Base-by-base conservation (phyloP, 1,284 basidiomycete species). In the Puccinia horiana region DNA sequence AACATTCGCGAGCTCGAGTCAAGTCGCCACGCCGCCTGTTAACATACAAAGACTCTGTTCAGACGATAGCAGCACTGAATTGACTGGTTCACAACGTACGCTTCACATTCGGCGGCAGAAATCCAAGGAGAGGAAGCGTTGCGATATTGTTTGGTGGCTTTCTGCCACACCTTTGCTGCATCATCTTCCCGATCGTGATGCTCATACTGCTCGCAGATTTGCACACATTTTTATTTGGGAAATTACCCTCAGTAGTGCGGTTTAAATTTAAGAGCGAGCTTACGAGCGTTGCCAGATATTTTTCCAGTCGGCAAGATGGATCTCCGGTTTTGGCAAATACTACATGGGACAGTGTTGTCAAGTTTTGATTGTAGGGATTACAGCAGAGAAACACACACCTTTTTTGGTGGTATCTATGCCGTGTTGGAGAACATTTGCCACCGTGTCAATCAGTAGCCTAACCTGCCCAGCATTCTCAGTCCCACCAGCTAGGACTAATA, bases 91-190 rank as follows among this genome's bases (percentile, higher is more conserved):
- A 56, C 12, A 65, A 72, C 72, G 23, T 65, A 82, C 80, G 67
- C 63, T 82, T 82, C 72, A 82, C 47, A 76, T 52, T 82, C 80
- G 37, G 80, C 80, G 9, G 80, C 80, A 16, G 73, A 54, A 37
- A 76, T 75, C 80, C 80, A 82, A 0, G 63, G 40, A 49, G 80
- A 82, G 32, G 61, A 82, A 35, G 49, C 23, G n/a, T 76, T 67
- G 18, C 80, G 72, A 75, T 82, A 82, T 20, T 69, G 80, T 49
- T 82, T 82, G 23, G 73, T 82, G 52, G 80, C 80, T 75, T 76
- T 82, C 32, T 82, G 72, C 80, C 80, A 82, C 23, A 82, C 61
- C 65, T 75, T 67, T 14, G 58, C 72, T 32, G 80, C 80, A 44
- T 75, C 80, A 26, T 82, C 80, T 26, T 75, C 52, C 37, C 63